Evolutionary conservation across 192 early-diverging fungal species (phyloP).

Genomic region (Coemansia sp.): DNA sequence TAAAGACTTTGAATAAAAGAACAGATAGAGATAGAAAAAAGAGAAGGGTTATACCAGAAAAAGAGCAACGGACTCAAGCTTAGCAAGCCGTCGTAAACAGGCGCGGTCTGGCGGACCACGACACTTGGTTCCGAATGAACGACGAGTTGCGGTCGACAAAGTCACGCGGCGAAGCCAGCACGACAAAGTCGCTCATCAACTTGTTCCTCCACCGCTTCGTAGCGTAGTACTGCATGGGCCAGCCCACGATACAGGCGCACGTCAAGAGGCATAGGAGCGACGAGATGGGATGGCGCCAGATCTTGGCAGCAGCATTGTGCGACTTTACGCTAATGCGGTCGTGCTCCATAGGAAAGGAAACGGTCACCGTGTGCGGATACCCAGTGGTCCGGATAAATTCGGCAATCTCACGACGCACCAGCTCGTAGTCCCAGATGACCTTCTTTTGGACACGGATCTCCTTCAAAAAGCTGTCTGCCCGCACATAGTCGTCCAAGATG

Average conservation of each 20-base stretch:
- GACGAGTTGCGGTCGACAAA: slow-evolving; percentile 35
- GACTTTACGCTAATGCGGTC: slow-evolving; percentile 38
- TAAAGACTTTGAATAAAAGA: background rate
- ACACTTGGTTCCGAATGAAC: slow-evolving; percentile 46
- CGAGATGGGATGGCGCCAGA: slow-evolving; percentile 47
- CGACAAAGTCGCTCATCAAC: slow-evolving; percentile 54
- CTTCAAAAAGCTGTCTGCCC: slow-evolving; percentile 37
- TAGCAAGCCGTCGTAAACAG: slow-evolving; percentile 7
- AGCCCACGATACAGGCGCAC: slow-evolving; percentile 45
- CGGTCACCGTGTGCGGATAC: slow-evolving; percentile 43
- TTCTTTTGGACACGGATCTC: slow-evolving; percentile 46
- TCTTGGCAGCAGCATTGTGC: slow-evolving; percentile 7
- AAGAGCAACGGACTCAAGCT: background rate
- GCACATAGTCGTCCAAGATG: slow-evolving; percentile 37
- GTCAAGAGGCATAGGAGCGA: slow-evolving; percentile 43
- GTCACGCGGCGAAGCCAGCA: slow-evolving; percentile 34
- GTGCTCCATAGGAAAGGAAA: slow-evolving; percentile 44
- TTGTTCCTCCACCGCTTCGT: slow-evolving; percentile 39
- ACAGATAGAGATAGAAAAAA: background rate
- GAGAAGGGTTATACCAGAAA: background rate
- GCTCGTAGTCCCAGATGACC: slow-evolving; percentile 55
- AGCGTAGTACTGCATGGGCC: slow-evolving; percentile 40
- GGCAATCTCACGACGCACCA: slow-evolving; percentile 27
- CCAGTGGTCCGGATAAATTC: slow-evolving; percentile 23
- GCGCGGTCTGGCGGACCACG: slow-evolving; percentile 19